These are phyloP conservation scores for Aspergillus luchuensis DNA, from an alignment of 2,329 filamentous ascomycete species.

Conservation along the genomic window DNA sequence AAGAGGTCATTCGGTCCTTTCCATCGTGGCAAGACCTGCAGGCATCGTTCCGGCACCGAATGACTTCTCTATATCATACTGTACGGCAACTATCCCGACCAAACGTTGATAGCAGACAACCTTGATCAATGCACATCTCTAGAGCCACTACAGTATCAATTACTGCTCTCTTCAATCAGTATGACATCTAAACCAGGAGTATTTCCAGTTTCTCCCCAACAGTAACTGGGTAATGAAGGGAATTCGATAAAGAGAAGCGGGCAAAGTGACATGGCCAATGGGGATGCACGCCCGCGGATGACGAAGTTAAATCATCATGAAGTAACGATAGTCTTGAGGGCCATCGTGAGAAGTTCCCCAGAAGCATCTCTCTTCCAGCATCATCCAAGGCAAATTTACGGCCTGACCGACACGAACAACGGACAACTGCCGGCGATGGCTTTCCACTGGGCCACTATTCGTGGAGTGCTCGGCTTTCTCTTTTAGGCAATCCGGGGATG, in stretches of 20 bases:
- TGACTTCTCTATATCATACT: background rate
- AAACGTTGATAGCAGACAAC: background rate
- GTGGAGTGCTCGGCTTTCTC: slow-evolving; percentile 14
- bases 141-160: background rate
- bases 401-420: background rate
- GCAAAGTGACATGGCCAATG: background rate
- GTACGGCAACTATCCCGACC: background rate
- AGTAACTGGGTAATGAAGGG: background rate
- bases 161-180: background rate
- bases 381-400: background rate
- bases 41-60: background rate
- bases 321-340: slow-evolving; percentile 4
- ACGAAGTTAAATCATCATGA: slow-evolving; percentile 7
- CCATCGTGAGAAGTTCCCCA: background rate
- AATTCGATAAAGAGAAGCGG: background rate
- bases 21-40: slow-evolving; percentile 15
- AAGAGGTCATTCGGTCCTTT: slow-evolving; percentile 18
- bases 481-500: slow-evolving; percentile 19
- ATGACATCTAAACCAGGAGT: background rate
- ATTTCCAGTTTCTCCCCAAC: background rate
- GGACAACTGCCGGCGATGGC: background rate
- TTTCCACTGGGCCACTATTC: background rate
- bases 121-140: background rate
- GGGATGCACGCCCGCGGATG: background rate
- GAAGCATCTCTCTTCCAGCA: background rate